Evolutionary conservation across 2,329 filamentous ascomycete species (phyloP), one percentile per base, ranked within the genome.

Genomic region (Monosporascus ibericus): DNA sequence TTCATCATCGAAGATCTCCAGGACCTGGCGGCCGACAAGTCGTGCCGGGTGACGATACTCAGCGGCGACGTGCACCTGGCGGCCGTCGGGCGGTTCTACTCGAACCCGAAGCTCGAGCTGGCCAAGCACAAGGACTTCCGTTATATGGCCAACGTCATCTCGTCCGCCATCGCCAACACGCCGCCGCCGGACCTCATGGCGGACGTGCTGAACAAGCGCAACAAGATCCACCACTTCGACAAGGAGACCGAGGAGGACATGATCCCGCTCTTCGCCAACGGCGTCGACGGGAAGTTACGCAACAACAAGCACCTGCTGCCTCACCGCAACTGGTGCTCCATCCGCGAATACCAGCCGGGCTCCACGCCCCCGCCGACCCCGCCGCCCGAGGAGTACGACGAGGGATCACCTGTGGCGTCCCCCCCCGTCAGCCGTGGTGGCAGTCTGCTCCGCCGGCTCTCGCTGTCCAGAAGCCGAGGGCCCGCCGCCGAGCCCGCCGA

Each of bases 71-170:
- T 97, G 20, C 92, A 97, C 69, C 78, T 99, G 25, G 92, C 87
- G 14, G 94, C 91, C 8, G 82, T 96, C 39, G 94, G 94, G 2
- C 92, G 96, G 60, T 97, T 99, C 72, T 96, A 92, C 72, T 94
- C 90, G 9, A 95, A 95, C 65, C 86, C 90, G 15, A 94, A 90
- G 68, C 76, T 92, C 22, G 72, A 73, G 6, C 75, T 96, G 34
- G 75, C 88, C 3, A 97, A 96, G 69, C 90, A 97, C 71, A 85
- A 85, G 59, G 94, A 99, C 67, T 92, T 94, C 64, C 82, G 94
- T 56, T 99, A 99, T 67, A 99, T 99, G 87, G 89, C 91, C 5
- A 99, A 99, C 63, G 74, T 99, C 54, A 85, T 97, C 60, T 95
- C 91, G 1, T 96, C 92, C 0, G 91, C 92, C 14, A 97, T 99